Base-by-base conservation (phyloP, 768 basidiomycete genomes). In the Clitopilus passeckerianus region DNA sequence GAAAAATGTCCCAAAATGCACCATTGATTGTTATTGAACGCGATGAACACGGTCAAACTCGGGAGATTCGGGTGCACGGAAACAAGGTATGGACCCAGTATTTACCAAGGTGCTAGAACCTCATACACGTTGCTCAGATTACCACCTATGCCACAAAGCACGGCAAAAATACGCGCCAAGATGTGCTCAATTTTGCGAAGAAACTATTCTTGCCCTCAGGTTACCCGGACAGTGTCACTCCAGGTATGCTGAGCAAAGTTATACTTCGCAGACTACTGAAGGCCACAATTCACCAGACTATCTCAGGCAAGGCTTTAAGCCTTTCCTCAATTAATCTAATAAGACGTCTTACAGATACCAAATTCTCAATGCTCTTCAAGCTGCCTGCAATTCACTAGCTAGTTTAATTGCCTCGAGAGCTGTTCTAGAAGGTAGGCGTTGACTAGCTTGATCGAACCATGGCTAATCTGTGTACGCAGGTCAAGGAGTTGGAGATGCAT, bases 401-500 rank as follows among this genome's bases (percentile, higher is more conserved):
- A 77, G 84, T 0, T 71, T 89, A 24, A 65, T 89, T 18, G 84
- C 88, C 0, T 87, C 87, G 6, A 75, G 87, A 62, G 87, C 87
- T 15, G 80, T 86, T 2, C 72, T 90, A 6, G 85, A 89, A 78
- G 87, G 87, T 85, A 53, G 33, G 5, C 22, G 6, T 18, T 57
- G 10, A 41, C 30, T 9, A 7, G 34, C 46, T 20, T 14, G 9
- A n/a, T n/a, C 8, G 30, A 23, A 34, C 15, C 22, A 37, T 33
- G 10, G 27, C 56, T 34, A 35, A 54, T 15, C 5, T 27, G 37
- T 20, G 22, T 41, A 12, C 37, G 16, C 61, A 86, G 87, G 86
- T 34, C 81, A 86, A 60, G 88, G 88, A 5, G 87, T 89, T n/a
- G 88, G 88, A 0, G 77, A 87, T 58, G 79, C 86, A 5, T 80